These are phyloP conservation scores for Dactylellina sp. DNA, from an alignment of 2,329 filamentous ascomycete genomes.

Conservation along the genomic window DNA sequence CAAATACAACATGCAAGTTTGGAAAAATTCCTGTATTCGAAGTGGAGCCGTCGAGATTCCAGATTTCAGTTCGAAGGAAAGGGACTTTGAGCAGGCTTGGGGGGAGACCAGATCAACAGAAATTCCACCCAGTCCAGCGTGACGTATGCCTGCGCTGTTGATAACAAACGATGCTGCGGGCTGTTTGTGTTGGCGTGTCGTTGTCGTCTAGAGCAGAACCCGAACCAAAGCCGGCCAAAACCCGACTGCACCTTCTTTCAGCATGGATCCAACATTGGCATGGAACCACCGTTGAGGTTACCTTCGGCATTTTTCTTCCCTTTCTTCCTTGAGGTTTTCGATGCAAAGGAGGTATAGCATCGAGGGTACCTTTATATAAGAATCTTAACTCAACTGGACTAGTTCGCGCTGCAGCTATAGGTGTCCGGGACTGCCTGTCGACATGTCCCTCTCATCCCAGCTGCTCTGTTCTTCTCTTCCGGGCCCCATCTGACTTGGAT, in stretches of 20 bases:
- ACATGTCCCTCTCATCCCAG: too few species aligned
- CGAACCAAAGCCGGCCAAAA: conserved; percentile 20
- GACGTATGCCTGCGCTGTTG: too few species aligned
- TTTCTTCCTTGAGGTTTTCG: background rate
- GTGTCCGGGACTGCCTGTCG: conserved; percentile 30
- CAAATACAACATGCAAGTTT: conserved; percentile 21
- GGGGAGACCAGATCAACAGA: conserved; percentile 12
- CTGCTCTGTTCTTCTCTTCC: conserved; percentile 36
- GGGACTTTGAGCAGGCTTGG: background rate
- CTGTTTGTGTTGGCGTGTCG: conserved; percentile 29
- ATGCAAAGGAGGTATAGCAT: conserved; percentile 34
- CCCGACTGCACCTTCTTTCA: conserved; percentile 20
- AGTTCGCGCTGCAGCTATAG: conserved; percentile 11
- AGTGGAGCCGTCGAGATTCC: conserved; percentile 22
- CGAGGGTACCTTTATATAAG: conserved; percentile 23
- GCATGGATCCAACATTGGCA: conserved; percentile 8
- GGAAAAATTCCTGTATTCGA: conserved; percentile 17
- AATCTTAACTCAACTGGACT: conserved; percentile 39
- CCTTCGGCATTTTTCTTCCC: conserved; percentile 41
- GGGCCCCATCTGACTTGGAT: conserved; percentile 34
- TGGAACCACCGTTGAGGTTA: conserved; percentile 41
- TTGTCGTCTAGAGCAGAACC: background rate
- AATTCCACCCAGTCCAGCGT: conserved; percentile 9
- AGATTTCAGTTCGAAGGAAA: background rate
- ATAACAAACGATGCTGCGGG: too few species aligned